Percentiles rank a stretch among this genome's conserved stretches.
These are phyloP conservation scores for Corynascus novoguineensis DNA, from an alignment of 495 filamentous ascomycete species.

Conservation along the genomic window DNA sequence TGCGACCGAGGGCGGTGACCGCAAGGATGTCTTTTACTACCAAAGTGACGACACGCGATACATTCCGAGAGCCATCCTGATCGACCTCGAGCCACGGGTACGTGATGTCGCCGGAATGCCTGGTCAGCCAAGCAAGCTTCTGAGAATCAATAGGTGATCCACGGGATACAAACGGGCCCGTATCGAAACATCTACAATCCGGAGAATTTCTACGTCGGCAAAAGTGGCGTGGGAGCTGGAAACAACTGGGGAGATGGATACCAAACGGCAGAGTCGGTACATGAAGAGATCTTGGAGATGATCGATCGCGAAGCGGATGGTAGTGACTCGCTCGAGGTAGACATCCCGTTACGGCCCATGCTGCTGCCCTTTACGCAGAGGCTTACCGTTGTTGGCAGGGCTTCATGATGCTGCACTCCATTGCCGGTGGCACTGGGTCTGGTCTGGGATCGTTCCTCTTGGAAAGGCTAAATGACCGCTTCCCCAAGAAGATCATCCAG, in stretches of 20 bases:
- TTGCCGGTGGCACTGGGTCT: constrained; percentile 93
- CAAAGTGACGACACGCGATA: constrained; percentile 97
- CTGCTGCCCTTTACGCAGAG: background rate
- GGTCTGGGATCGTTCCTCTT: constrained; percentile 90
- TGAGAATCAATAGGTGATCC: constrained; percentile 61
- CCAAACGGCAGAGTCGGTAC: constrained; percentile 80
- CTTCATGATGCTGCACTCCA: constrained; percentile 97
- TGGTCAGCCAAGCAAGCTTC: background rate
- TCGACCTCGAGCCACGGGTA: constrained; percentile 91
- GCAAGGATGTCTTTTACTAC: constrained; percentile 99
- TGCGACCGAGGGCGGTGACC: constrained; percentile 91
- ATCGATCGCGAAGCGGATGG: constrained; percentile 98
- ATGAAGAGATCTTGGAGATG: constrained; percentile 99
- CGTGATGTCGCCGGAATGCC: constrained; percentile 23
- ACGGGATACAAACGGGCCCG: constrained; percentile 82
- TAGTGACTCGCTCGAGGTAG: constrained; percentile 88
- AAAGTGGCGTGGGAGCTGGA: constrained; percentile 84
- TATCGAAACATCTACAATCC: constrained; percentile 99
- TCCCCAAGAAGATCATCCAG: constrained; percentile 97
- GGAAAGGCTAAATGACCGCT: constrained; percentile 94
- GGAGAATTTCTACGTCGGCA: constrained; percentile 94
- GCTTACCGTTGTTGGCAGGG: constrained; percentile 47
- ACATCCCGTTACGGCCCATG: background rate
- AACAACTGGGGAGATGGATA: constrained; percentile 99
- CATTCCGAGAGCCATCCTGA: constrained; percentile 90